These are phyloP conservation scores for Neonectria hederae DNA, from an alignment of 2,329 filamentous ascomycete genomes.

Conservation along the genomic window DNA sequence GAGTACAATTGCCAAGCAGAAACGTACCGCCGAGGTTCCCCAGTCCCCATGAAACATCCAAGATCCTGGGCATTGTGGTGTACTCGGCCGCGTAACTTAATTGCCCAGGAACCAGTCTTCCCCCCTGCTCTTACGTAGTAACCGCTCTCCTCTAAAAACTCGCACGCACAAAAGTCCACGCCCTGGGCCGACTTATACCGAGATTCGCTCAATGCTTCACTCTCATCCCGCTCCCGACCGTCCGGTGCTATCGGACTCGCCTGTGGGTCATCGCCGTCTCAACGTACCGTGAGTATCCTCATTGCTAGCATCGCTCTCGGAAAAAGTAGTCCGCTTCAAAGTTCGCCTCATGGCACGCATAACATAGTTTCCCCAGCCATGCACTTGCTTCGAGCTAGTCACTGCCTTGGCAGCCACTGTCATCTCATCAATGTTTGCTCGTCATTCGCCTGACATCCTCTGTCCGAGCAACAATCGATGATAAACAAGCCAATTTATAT, in stretches of 20 bases:
- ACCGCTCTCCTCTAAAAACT: background rate
- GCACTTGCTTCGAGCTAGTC: background rate
- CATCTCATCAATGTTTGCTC: background rate
- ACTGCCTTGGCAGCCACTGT: background rate
- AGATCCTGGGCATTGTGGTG: background rate
- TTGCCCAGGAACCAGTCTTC: background rate
- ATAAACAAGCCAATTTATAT: conserved; percentile 2
- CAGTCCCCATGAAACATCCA: conserved; percentile 5
- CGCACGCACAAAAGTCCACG: background rate
- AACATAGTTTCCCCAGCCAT: conserved; percentile 19
- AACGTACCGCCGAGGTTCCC: conserved; percentile 2
- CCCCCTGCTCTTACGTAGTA: background rate
- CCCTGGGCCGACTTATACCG: background rate
- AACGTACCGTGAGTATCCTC: background rate
- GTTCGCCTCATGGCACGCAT: conserved; percentile 1
- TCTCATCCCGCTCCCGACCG: background rate
- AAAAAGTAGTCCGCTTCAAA: background rate
- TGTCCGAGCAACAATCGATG: background rate
- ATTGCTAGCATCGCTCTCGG: conserved; percentile 4
- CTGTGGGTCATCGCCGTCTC: background rate
- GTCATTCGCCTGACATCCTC: background rate
- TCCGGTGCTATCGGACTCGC: background rate
- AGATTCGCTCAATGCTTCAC: background rate
- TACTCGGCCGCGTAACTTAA: background rate
- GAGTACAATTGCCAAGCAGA: conserved; percentile 8